A percentile compares a stretch with the other conserved stretches of the same genome.
Conservation (phyloP, 2,329 filamentous ascomycete genomes). For the Amesomyces nigricolor region DNA sequence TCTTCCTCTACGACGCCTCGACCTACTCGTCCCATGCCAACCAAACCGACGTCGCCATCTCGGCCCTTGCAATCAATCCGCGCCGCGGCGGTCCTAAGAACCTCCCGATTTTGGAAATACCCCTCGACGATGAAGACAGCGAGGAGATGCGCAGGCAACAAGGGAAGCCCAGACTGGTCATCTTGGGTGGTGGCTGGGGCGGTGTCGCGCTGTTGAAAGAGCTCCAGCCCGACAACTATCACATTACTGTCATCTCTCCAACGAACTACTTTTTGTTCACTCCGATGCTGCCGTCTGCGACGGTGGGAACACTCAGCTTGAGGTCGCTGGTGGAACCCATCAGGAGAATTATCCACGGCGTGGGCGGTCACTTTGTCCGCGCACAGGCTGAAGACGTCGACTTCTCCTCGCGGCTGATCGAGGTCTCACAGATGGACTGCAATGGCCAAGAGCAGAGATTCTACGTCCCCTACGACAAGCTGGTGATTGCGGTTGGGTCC, state of each 20-base stretch:
- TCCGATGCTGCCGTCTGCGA: constrained; percentile 94
- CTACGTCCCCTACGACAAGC: constrained; percentile 95
- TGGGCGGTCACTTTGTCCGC: constrained; percentile 85
- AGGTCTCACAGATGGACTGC: constrained; percentile 68
- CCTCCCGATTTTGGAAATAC: constrained; percentile 78
- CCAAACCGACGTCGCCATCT: constrained; percentile 72
- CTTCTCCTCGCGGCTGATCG: constrained; percentile 85
- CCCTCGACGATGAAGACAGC: constrained; percentile 83
- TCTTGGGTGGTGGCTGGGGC: constrained; percentile 92
- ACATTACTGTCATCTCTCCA: constrained; percentile 90
- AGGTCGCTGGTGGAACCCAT: constrained; percentile 91
- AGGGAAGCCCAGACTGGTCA: constrained; percentile 86
- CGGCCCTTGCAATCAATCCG: constrained; percentile 74
- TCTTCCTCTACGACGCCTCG: constrained; percentile 90
- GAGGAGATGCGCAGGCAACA: constrained; percentile 64
- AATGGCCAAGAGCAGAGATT: constrained; percentile 72
- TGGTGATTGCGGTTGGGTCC: constrained; percentile 87
- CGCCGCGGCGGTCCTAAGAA: constrained; percentile 88
- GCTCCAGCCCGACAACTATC: constrained; percentile 84
- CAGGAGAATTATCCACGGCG: constrained; percentile 69
- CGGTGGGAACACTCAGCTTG: constrained; percentile 88
- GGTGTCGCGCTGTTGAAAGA: constrained; percentile 88
- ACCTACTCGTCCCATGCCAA: constrained; percentile 74
- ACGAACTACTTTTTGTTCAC: constrained; percentile 98
- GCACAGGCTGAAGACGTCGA: constrained; percentile 84